Evolutionary conservation across 345 rosid species (phyloP).

Genomic region (Aegle marmelos): DNA sequence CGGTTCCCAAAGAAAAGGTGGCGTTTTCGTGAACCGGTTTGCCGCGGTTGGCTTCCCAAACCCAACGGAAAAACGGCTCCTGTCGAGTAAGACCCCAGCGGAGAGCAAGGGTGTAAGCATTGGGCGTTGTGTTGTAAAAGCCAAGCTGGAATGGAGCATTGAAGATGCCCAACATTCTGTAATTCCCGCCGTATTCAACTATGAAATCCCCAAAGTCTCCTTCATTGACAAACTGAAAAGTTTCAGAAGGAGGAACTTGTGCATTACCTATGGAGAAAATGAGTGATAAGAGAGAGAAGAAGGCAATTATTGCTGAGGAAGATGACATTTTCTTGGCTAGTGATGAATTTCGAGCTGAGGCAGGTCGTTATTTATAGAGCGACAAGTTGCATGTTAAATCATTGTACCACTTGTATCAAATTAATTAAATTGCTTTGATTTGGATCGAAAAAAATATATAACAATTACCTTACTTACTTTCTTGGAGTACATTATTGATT

Average conservation of each 20-base stretch:
- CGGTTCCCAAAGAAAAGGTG: conserved; percentile 36
- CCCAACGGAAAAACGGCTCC: conserved; percentile 32
- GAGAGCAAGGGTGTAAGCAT: conserved; percentile 52
- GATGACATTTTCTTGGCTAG: not conserved
- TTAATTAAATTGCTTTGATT: no score
- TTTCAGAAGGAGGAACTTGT: conserved; percentile 33
- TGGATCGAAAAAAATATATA: no score
- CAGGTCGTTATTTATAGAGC: not conserved
- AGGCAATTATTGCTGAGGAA: not conserved
- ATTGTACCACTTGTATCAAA: no score
- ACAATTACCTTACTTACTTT: no score
- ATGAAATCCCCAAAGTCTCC: conserved; percentile 32
- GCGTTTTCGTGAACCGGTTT: conserved; percentile 59
- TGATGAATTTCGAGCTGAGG: not conserved
- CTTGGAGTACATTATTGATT: no score
- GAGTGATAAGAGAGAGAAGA: conserved; percentile 7
- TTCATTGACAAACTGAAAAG: conserved; percentile 31
- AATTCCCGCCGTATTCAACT: conserved; percentile 35
- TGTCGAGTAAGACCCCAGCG: conserved; percentile 28
- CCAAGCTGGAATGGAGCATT: conserved; percentile 43
- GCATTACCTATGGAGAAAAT: conserved; percentile 20
- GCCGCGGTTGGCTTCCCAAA: conserved; percentile 66
- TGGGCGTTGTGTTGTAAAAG: conserved; percentile 61
- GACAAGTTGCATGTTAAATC: no score
- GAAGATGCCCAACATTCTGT: conserved; percentile 19